Percentiles rank a stretch among this genome's conserved stretches.
Conservation (phyloP, 306 rosid species). For the Cucurbita moschata region DNA sequence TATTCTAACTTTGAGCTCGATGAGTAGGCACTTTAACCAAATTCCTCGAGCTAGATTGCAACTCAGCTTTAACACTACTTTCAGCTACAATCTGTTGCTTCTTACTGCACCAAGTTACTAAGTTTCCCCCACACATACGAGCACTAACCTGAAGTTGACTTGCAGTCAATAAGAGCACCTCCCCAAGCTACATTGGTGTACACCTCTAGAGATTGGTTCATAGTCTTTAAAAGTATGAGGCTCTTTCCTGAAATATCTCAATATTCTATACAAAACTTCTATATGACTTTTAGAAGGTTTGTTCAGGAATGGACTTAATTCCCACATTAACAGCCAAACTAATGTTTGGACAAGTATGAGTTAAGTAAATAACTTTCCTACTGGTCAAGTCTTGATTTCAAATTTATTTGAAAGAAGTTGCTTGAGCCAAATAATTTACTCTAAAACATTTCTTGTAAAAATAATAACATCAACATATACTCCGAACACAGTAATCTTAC, state of each 20-base stretch:
- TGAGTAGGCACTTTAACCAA: background rate
- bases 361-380: background rate
- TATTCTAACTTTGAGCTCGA: background rate
- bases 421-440: background rate
- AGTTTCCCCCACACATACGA: background rate
- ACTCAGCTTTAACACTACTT: background rate
- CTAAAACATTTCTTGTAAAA: background rate
- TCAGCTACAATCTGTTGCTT: background rate
- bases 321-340: background rate
- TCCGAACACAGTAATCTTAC: background rate
- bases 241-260: background rate
- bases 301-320: too few relatives aligned
- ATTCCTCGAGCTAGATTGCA: background rate
- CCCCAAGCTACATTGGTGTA: background rate
- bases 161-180: background rate
- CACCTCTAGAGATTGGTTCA: background rate
- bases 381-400: background rate
- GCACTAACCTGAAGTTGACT: background rate
- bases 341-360: background rate
- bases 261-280: too few relatives aligned
- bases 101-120: background rate
- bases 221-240: too few relatives aligned
- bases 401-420: background rate
- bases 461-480: background rate
- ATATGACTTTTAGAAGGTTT: too few relatives aligned